Evolutionary conservation across 805 yeast species (phyloP).

Genomic region (Barnettozyma sp.): DNA sequence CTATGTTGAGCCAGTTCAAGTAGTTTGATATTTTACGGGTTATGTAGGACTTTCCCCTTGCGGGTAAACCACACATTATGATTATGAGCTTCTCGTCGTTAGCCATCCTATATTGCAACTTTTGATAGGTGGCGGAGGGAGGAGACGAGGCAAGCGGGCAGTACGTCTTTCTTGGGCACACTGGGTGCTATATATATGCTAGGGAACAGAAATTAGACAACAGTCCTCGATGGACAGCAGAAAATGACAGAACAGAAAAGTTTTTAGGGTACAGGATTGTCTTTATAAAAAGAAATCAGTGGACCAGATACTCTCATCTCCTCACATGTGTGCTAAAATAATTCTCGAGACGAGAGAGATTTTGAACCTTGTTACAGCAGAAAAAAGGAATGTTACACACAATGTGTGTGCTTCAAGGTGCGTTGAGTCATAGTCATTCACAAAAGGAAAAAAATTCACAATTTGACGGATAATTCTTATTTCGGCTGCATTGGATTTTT

Average conservation of each 20-base stretch:
- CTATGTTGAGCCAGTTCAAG: conserved; percentile 58
- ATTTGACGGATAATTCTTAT: too few relatives aligned
- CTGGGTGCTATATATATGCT: too few relatives aligned
- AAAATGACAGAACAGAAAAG: too few relatives aligned
- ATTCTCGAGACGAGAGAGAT: conserved; percentile 3
- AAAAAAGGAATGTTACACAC: too few relatives aligned
- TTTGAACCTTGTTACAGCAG: too few relatives aligned
- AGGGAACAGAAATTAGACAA: too few relatives aligned
- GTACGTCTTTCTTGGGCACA: not conserved
- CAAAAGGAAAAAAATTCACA: conserved; percentile 2
- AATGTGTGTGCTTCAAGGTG: too few relatives aligned
- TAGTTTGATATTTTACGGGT: conserved; percentile 58
- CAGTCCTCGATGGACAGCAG: too few relatives aligned
- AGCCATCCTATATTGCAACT: not conserved
- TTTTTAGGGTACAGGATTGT: not conserved
- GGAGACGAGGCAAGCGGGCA: too few relatives aligned
- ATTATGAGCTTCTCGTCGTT: conserved; percentile 41
- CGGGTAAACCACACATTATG: conserved; percentile 70
- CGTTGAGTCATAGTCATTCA: too few relatives aligned
- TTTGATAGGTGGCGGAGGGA: not conserved
- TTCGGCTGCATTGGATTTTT: conserved; percentile 1
- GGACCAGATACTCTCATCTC: too few relatives aligned
- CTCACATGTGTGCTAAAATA: too few relatives aligned
- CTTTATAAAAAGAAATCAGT: not conserved
- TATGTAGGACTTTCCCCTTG: conserved; percentile 65